Conservation (phyloP, 345 rosid species). For the Pistacia atlantica region DNA sequence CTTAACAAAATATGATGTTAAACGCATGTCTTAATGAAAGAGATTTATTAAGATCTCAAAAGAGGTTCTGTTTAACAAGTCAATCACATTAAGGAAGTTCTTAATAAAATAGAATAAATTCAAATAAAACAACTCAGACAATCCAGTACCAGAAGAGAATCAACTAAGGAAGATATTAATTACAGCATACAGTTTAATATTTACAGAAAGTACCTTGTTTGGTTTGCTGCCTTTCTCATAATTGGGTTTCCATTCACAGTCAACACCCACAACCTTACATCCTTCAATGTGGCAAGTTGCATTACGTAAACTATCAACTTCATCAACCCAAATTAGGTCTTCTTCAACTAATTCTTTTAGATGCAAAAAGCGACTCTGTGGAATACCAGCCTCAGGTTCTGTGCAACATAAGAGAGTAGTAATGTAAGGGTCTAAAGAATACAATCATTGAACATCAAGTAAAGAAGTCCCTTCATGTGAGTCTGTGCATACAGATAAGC, state of each 20-base stretch:
- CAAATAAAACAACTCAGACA: neutral
- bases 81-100: neutral
- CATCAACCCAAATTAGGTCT: constrained; percentile 81
- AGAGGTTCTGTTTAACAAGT: neutral
- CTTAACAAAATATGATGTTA: too few relatives aligned
- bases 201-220: constrained; percentile 57
- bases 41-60: too few relatives aligned
- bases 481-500: neutral
- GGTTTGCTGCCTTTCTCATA: constrained; percentile 68
- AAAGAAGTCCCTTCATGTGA: neutral
- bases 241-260: constrained; percentile 99
- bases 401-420: constrained; percentile 31
- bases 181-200: neutral
- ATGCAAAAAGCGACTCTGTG: constrained; percentile 48
- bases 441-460: neutral
- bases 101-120: too few relatives aligned
- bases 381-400: constrained; percentile 55
- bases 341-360: constrained; percentile 67
- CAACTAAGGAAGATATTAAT: neutral
- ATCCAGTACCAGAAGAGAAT: neutral
- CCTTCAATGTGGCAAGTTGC: constrained; percentile 65
- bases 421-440: constrained; percentile 14
- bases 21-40: too few relatives aligned
- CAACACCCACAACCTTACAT: constrained; percentile 81
- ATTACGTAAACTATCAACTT: constrained; percentile 46